A percentile compares a stretch with the other conserved stretches of the same genome.
phyloP scores from a whole-genome alignment of 1,139 yeast genomes.

The Pichia cactophila region DNA sequence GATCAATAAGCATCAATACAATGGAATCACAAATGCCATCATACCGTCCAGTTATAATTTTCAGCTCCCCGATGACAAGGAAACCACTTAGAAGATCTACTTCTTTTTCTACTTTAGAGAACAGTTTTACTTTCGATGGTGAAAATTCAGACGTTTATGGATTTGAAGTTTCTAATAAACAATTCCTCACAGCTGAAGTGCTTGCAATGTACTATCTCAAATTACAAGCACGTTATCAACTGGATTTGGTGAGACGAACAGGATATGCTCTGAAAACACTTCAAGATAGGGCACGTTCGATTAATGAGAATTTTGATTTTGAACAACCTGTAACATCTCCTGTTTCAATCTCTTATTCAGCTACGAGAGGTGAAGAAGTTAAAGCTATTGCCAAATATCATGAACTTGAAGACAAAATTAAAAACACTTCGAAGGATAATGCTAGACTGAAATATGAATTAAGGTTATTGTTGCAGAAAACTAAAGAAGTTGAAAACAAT shows the following conservation, averaged over 20 bases:
- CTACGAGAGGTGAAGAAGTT: constrained; percentile 15
- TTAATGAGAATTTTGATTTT: constrained; percentile 1
- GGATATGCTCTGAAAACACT: constrained; percentile 9
- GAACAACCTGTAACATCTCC: constrained; percentile 6
- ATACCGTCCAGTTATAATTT: neutral
- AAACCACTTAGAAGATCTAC: constrained; percentile 16
- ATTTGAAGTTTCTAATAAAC: constrained; percentile 4
- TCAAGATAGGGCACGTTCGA: constrained; percentile 6
- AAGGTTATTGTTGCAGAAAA: constrained; percentile 59
- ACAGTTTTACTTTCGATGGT: constrained; percentile 8
- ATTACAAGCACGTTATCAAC: constrained; percentile 18
- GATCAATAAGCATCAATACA: constrained; percentile 7
- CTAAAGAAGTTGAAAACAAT: constrained; percentile 76
- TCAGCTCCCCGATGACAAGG: neutral
- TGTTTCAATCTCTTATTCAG: constrained; percentile 12
- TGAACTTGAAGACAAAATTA: constrained; percentile 37
- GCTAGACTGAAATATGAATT: constrained; percentile 79
- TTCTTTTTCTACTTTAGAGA: constrained; percentile 24
- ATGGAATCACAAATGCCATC: neutral
- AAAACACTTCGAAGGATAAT: constrained; percentile 59
- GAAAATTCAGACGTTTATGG: constrained; percentile 12
- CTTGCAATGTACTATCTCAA: constrained; percentile 23
- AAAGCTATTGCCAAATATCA: constrained; percentile 19
- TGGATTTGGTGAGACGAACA: constrained; percentile 15
- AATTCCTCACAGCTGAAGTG: constrained; percentile 20